Conservation (phyloP, 305 asterid genomes). For the Solanum hybrid region DNA sequence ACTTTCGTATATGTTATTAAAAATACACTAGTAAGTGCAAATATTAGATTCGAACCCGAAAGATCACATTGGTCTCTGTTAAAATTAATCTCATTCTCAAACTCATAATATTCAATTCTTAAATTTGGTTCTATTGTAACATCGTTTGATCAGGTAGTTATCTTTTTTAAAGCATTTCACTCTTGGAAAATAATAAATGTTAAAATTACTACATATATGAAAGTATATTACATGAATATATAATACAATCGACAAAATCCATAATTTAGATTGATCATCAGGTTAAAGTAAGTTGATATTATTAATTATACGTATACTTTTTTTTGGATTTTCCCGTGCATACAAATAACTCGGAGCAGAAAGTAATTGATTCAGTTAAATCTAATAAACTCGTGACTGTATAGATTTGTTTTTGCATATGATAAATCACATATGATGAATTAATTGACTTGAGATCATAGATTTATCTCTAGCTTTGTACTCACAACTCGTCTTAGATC, state of each 20-base stretch:
- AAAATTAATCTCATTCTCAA: neutral
- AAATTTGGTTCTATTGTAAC: neutral
- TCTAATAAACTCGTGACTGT: no score
- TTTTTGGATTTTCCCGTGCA: neutral
- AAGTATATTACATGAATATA: neutral
- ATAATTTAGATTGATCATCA: neutral
- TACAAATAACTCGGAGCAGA: neutral
- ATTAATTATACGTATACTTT: neutral
- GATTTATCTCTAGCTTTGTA: neutral
- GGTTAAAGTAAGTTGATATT: neutral
- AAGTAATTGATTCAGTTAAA: neutral
- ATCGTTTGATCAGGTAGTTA: neutral
- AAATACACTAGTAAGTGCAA: neutral
- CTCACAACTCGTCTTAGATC: neutral
- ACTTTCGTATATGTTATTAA: neutral
- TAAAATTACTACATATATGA: neutral
- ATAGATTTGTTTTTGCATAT: neutral
- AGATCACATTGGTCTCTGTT: neutral
- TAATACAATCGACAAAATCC: neutral
- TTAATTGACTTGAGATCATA: neutral
- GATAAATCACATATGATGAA: neutral
- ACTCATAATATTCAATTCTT: neutral
- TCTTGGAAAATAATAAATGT: neutral
- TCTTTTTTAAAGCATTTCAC: neutral
- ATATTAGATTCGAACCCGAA: neutral